A percentile compares a stretch with the other conserved stretches of the same genome.
These are phyloP conservation scores for Tulasnella sp. DNA, from an alignment of 768 basidiomycete species.

Conservation along the genomic window DNA sequence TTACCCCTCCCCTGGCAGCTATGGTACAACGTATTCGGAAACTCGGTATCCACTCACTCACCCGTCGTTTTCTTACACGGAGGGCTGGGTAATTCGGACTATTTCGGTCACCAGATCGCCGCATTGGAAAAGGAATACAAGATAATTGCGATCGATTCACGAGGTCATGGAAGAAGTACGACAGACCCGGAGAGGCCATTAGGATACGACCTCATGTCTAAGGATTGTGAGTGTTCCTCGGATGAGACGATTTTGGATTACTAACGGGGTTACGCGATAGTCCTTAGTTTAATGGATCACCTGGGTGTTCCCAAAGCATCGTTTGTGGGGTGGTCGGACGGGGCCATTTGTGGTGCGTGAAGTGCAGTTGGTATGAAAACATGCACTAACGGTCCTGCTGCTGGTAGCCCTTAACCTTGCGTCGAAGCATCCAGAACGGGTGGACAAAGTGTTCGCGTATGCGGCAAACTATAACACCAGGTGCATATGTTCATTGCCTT, in stretches of 20 bases:
- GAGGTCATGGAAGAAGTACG: slow-evolving; percentile 6
- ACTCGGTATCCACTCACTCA: background rate
- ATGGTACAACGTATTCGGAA: slow-evolving; percentile 1
- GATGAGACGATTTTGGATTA: background rate
- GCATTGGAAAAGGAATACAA: background rate
- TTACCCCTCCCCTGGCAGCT: background rate
- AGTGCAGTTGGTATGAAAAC: background rate
- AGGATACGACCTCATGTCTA: slow-evolving; percentile 2
- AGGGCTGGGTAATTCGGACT: slow-evolving; percentile 5
- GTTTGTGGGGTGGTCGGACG: slow-evolving; percentile 7
- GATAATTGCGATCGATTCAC: background rate
- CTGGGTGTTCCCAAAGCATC: background rate
- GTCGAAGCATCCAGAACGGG: background rate
- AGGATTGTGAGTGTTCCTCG: background rate
- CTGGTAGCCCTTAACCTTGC: background rate
- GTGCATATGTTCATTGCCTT: background rate
- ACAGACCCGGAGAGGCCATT: background rate
- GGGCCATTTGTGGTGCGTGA: background rate
- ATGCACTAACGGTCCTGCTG: background rate
- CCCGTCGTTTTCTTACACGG: slow-evolving; percentile 7
- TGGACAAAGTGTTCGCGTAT: slow-evolving; percentile 5
- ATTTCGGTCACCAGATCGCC: background rate
- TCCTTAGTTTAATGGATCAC: background rate
- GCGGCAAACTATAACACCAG: slow-evolving; percentile 6
- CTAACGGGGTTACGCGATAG: background rate